Conservation (phyloP, 2,329 filamentous ascomycete species). For the Colletotrichum euphorbiae region DNA sequence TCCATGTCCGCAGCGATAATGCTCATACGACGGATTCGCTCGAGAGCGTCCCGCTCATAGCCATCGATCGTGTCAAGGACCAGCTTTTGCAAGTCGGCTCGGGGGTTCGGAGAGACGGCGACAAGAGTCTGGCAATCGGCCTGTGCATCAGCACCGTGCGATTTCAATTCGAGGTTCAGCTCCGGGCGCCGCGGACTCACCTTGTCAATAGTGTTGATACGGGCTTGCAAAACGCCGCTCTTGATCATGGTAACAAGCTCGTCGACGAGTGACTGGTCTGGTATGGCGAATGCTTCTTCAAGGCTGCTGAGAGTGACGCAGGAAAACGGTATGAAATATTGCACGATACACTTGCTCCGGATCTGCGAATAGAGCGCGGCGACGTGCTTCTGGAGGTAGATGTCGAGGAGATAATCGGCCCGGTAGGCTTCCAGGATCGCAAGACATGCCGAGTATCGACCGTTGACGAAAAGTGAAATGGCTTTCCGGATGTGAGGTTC, state of each 20-base stretch:
- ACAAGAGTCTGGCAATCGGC: constrained; percentile 70
- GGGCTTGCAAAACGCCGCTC: constrained; percentile 75
- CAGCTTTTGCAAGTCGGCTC: constrained; percentile 76
- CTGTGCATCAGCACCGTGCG: constrained; percentile 33
- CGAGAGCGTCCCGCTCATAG: constrained; percentile 80
- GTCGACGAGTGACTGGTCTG: constrained; percentile 72
- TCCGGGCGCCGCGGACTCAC: constrained; percentile 53
- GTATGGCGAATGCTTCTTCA: constrained; percentile 77
- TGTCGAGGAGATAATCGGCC: constrained; percentile 88
- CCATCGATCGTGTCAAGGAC: constrained; percentile 75
- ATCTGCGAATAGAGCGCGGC: constrained; percentile 77
- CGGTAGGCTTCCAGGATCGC: constrained; percentile 84
- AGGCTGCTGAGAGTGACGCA: constrained; percentile 85
- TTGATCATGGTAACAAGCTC: constrained; percentile 87
- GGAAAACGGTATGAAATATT: constrained; percentile 92
- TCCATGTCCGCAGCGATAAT: constrained; percentile 82
- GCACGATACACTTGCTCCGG: constrained; percentile 89
- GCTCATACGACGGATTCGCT: constrained; percentile 82
- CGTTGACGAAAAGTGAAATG: constrained; percentile 88
- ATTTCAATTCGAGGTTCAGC: constrained; percentile 2
- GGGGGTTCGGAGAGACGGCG: constrained; percentile 74
- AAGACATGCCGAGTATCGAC: constrained; percentile 88
- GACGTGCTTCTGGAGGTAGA: constrained; percentile 84
- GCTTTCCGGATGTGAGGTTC: constrained; percentile 95
- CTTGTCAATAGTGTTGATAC: constrained; percentile 86